Evolutionary conservation across 208 protist species (phyloP).

Genomic region (Chromosphaera perkinsii): DNA sequence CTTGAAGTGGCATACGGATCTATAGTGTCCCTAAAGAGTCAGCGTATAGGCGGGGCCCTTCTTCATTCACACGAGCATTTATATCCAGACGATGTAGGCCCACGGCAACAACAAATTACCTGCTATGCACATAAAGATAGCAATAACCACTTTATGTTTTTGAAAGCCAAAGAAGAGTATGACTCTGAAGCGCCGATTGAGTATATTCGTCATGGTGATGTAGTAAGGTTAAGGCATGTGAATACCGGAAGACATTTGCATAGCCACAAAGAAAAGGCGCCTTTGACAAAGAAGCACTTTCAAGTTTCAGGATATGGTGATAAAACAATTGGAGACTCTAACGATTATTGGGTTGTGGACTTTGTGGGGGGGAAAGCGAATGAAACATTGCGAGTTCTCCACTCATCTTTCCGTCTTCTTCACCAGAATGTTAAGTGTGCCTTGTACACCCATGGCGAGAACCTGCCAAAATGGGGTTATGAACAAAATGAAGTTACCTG

Average conservation of each 20-base stretch:
- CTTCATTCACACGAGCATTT: constrained; percentile 35
- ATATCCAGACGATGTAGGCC: constrained; percentile 23
- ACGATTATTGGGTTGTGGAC: too few relatives aligned
- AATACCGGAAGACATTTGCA: constrained; percentile 19
- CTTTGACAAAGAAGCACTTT: constrained; percentile 26
- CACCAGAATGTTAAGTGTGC: constrained; percentile 3
- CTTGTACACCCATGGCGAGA: constrained; percentile 14
- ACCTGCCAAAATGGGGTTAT: constrained; percentile 42
- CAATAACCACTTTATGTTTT: constrained; percentile 36
- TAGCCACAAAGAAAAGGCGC: constrained; percentile 17
- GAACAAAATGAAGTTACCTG: constrained; percentile 37
- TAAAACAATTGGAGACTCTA: too few relatives aligned
- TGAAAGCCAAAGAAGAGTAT: constrained; percentile 19
- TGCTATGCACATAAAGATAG: constrained; percentile 29
- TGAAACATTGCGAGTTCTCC: too few relatives aligned
- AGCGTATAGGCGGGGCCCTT: constrained; percentile 19
- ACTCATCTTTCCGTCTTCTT: too few relatives aligned
- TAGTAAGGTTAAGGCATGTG: constrained; percentile 23
- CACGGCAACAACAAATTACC: constrained; percentile 30
- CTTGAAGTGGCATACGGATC: constrained; percentile 25
- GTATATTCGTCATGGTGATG: constrained; percentile 16
- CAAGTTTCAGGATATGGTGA: constrained; percentile 13
- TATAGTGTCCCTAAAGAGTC: constrained; percentile 17
- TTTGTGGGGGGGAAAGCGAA: too few relatives aligned
- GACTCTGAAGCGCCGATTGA: background rate